Percentiles rank a stretch among this genome's conserved stretches.
Evolutionary conservation across 495 filamentous ascomycete species (phyloP).

Genomic region (Tuber indicum): DNA sequence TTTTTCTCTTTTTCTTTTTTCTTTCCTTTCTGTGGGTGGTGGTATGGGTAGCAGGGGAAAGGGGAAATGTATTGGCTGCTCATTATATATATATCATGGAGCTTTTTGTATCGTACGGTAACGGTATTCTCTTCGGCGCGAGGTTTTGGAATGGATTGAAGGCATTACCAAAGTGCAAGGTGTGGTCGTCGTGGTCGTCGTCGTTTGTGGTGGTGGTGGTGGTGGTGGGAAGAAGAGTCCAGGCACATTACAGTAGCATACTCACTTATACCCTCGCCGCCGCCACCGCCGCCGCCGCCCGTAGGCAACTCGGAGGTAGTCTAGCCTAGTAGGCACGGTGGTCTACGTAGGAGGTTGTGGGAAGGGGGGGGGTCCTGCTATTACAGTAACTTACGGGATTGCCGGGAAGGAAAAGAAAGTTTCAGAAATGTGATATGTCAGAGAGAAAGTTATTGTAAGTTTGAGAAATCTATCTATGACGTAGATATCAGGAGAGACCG

Average conservation of each 20-base stretch:
- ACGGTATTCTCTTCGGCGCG: slow-evolving; percentile 21
- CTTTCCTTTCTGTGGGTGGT: too few relatives aligned
- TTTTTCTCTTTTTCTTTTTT: too few relatives aligned
- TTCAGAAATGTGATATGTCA: slow-evolving; percentile 27
- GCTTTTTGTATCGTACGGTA: slow-evolving; percentile 2
- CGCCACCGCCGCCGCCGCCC: not conserved
- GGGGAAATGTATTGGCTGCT: not conserved
- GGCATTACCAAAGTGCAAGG: not conserved
- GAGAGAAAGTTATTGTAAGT: not conserved
- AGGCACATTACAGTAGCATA: too few relatives aligned
- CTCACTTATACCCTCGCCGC: too few relatives aligned
- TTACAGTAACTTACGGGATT: not conserved
- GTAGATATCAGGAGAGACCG: slow-evolving; percentile 35
- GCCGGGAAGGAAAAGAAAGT: not conserved
- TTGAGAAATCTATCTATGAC: slow-evolving; percentile 27
- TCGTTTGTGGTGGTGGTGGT: not conserved
- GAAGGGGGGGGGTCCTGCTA: not conserved
- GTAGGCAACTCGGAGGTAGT: not conserved
- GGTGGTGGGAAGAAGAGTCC: not conserved
- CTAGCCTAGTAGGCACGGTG: not conserved
- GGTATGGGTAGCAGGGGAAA: not conserved
- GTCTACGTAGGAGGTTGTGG: not conserved
- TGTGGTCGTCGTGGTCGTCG: not conserved
- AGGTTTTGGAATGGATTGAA: not conserved
- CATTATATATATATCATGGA: not conserved